Base-by-base conservation (phyloP, 108 stramenopile genomes). In the Cyclotella sp. region DNA sequence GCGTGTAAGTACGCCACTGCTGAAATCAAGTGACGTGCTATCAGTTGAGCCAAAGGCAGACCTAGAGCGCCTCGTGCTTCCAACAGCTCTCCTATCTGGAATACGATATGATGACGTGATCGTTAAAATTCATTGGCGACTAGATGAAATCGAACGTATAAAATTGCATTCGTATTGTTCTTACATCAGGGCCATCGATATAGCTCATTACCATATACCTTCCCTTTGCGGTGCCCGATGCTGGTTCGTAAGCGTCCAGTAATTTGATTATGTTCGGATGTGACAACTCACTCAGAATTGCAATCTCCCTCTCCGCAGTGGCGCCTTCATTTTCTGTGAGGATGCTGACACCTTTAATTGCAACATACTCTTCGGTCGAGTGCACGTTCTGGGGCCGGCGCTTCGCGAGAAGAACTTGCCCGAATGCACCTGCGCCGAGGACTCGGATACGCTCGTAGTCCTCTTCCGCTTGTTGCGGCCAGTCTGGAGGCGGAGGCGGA, bases 251-350 rank as follows among this genome's bases (percentile, higher is more conserved):
- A 2, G 74, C 77, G 18, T 83, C 85, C 27, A 93, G 81, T 39
- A 93, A 69, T 22, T 88, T 86, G 67, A 93, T 91, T 16, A 91
- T 84, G 55, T 89, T 88, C 0, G 92, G 90, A 75, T 93, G 92
- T 22, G 70, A 45, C 18, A 93, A 40, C 71, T 93, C 90, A 34
- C 76, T 63, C 28, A 93, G 42, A 43, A 93, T 90, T 18, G 86
- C 73, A 57, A 93, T 91, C 63, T 93, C 92, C 42, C 92, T 85
- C 71, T 83, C 83, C 0, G 92, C 92, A 65, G 88, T 90, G 14
- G 88, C 81, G 18, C 79, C 76, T 29, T 88, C 79, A 65, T 89
- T 87, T 16, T 88, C 88, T 65, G 84, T 88, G 43, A 80, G 79
- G 61, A 91, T 87, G 54, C 89, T 79, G 51, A 93, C 89, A 53